A percentile compares a stretch with the other conserved stretches of the same genome.
phyloP scores from a whole-genome alignment of 148 eudicot genomes.

The Rhododendron griersonianum region DNA sequence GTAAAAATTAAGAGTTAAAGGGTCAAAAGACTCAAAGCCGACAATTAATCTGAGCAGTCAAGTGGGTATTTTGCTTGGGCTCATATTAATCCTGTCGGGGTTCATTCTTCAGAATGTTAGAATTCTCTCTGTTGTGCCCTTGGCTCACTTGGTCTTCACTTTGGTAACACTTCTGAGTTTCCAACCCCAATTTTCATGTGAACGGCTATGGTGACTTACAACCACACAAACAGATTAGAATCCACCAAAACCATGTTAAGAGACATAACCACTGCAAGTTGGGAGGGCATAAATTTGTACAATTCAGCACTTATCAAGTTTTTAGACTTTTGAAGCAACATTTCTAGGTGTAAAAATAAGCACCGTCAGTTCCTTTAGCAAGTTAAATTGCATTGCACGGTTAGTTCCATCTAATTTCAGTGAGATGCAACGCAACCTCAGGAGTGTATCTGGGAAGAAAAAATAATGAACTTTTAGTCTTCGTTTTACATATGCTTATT shows the following conservation, averaged over 20 bases:
- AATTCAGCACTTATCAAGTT: background rate
- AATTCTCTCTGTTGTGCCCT: background rate
- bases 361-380: background rate
- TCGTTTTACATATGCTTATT: background rate
- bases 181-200: background rate
- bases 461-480: background rate
- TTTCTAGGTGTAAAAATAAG: background rate
- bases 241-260: background rate
- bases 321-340: background rate
- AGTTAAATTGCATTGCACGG: background rate
- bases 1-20: too few relatives aligned
- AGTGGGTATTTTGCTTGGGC: background rate
- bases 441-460: background rate
- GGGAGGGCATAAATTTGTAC: background rate
- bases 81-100: background rate
- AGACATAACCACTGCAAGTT: background rate
- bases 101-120: background rate
- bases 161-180: background rate
- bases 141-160: background rate
- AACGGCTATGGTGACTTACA: background rate
- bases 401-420: background rate
- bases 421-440: background rate
- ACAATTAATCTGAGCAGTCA: too few relatives aligned
- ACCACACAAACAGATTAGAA: background rate
- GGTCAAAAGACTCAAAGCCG: too few relatives aligned